A percentile compares a stretch with the other conserved stretches of the same genome.
Conservation (phyloP, 129 eudicot genomes). For the Flaveria linearis region DNA sequence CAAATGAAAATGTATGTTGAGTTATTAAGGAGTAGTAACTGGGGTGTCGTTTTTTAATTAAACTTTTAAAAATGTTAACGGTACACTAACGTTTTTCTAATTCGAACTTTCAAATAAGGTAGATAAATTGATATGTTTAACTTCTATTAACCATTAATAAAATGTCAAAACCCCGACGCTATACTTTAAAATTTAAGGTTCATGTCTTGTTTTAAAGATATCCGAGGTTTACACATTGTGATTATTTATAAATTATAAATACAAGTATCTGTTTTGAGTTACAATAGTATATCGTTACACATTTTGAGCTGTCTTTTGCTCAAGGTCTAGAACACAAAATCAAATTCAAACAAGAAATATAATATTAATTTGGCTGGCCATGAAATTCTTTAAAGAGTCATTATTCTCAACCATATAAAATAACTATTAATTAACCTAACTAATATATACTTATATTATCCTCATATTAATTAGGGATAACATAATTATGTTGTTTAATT, state of each 20-base stretch:
- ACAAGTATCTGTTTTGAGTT: not conserved
- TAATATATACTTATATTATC: conserved; percentile 27
- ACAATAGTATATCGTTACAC: not conserved
- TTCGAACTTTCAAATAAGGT: too few relatives aligned
- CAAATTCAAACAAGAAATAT: conserved; percentile 16
- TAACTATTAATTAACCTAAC: conserved; percentile 1
- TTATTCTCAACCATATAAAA: not conserved
- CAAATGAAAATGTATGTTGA: too few relatives aligned
- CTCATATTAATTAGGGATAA: conserved; percentile 14
- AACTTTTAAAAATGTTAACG: too few relatives aligned
- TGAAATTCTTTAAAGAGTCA: conserved; percentile 21
- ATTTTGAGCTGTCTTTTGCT: conserved; percentile 19
- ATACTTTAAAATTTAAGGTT: not conserved
- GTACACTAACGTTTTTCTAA: too few relatives aligned
- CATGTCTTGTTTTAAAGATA: not conserved
- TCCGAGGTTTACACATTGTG: not conserved
- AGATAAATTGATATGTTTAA: too few relatives aligned
- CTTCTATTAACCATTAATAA: too few relatives aligned
- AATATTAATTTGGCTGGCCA: conserved; percentile 14
- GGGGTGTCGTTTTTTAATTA: too few relatives aligned
- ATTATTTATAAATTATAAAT: not conserved
- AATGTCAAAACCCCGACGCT: too few relatives aligned
- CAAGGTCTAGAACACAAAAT: not conserved
- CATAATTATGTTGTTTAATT: conserved; percentile 15
- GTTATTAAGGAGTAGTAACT: too few relatives aligned